Base-by-base conservation (phyloP, 2,329 filamentous ascomycete genomes). In the Ceratocystiopsis minuta region DNA sequence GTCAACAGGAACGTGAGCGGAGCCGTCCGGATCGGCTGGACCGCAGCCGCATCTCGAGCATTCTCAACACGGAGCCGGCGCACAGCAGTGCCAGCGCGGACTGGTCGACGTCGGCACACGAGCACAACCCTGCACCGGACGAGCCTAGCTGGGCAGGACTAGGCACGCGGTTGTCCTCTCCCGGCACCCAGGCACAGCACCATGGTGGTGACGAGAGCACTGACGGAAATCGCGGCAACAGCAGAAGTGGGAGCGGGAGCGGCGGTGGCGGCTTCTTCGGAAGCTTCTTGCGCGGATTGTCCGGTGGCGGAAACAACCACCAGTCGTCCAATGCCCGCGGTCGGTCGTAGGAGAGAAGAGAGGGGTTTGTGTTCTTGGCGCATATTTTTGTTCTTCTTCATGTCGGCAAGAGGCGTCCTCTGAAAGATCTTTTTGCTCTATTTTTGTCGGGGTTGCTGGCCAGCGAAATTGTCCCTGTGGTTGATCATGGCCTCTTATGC, bases 301-400 rank as follows among this genome's bases (percentile, higher is more conserved):
- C 37, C 15, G 37, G 40, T 3, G 36, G 20, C 28, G 24, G 41
- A 16, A 28, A 10, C 24, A 28, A 28, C 24, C 28, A 34, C 33
- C 24, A 38, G 16, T 40, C 43, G 16, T 20, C 36, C 15, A 43
- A 35, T 16, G 16, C 41, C 14, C 16, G 44, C 17, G 39, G 44
- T n/a, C 44, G 41, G 31, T 34, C 33, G 13, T 43, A 16, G 36
- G 11, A 28, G 24, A 28, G 24, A 28, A 28, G 17, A 15, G 33
- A 6, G 39, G 20, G 17, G 4, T 3, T 16, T 34, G 12, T 5
- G 35, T 15, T 37, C 17, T 20, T 37, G 35, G 10, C n/a, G 12
- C 13, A 17, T 35, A 17, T 35, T 35, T 35, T 35, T 10, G 11
- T 28, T 28, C 11, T 28, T 6, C 11, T 28, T 28, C 11, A 6